Conservation (phyloP, 306 rosid species). For the Inga leiocalycina region DNA sequence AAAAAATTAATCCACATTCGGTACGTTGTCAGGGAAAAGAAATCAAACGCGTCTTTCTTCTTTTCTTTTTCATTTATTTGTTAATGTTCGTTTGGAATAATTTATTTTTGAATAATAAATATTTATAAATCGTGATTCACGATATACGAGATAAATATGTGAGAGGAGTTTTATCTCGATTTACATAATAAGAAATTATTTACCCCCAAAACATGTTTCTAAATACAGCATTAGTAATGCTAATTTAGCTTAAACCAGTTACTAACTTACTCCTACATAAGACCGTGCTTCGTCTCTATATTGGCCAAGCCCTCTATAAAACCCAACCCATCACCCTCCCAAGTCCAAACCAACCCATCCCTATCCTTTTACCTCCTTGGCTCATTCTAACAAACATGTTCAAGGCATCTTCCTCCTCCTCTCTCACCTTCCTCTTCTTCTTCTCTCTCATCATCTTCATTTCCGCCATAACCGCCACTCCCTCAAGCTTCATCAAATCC, state of each 20-base stretch:
- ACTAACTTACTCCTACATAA: neutral
- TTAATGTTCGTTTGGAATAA: too few species aligned
- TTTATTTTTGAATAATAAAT: too few species aligned
- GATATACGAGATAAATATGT: too few species aligned
- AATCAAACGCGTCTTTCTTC: neutral
- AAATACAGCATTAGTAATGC: too few species aligned
- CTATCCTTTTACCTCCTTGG: neutral
- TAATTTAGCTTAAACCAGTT: neutral
- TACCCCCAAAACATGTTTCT: too few species aligned
- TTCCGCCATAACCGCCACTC: neutral
- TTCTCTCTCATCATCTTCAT: neutral
- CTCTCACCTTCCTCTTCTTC: neutral
- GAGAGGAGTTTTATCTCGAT: too few species aligned
- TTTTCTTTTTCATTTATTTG: neutral
- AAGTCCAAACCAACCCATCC: neutral
- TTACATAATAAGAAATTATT: too few species aligned
- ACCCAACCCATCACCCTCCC: neutral
- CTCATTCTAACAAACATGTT: constrained; percentile 24
- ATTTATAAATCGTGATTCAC: too few species aligned
- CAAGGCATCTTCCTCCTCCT: neutral
- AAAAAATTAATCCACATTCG: too few species aligned
- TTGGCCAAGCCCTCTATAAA: constrained; percentile 14
- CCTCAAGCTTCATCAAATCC: constrained; percentile 41
- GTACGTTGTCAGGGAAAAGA: neutral
- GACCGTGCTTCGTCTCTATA: neutral